Evolutionary conservation across 2,329 filamentous ascomycete species (phyloP).

Genomic region (Ophiostoma sp.): DNA sequence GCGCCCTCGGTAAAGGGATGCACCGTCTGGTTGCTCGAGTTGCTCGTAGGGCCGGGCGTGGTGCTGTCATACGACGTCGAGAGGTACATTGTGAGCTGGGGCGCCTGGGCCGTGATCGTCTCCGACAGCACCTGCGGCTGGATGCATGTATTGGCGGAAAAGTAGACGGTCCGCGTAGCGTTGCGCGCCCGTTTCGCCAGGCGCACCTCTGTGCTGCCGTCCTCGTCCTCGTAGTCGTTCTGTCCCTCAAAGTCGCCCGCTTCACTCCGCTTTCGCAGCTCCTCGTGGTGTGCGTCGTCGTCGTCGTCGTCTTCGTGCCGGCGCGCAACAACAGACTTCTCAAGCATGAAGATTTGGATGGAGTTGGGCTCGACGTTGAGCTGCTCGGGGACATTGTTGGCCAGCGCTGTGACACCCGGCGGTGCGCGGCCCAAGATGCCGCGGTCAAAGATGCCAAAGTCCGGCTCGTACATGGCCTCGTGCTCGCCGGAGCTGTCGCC

Average conservation of each 20-base stretch:
- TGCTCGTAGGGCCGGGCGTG: conserved; percentile 57
- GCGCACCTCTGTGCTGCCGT: conserved; percentile 22
- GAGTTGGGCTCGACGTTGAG: conserved; percentile 58
- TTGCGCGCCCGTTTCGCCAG: conserved; percentile 24
- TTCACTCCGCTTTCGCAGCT: conserved; percentile 6
- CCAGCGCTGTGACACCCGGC: conserved; percentile 43
- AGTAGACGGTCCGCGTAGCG: conserved; percentile 54
- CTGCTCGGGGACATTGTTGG: conserved; percentile 59
- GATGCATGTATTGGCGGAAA: conserved; percentile 80
- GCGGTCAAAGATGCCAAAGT: conserved; percentile 56
- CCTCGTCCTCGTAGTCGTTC: conserved; percentile 24
- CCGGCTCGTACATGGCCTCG: conserved; percentile 48
- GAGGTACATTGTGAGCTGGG: conserved; percentile 73
- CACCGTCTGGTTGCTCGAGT: conserved; percentile 41
- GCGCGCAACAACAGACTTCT: conserved; percentile 48
- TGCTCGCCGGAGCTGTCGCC: conserved; percentile 19
- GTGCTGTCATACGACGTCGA: conserved; percentile 61
- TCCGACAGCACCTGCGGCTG: conserved; percentile 57
- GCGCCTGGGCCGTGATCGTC: conserved; percentile 45
- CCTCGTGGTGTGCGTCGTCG: conserved; percentile 29
- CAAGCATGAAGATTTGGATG: conserved; percentile 60
- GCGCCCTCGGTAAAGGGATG: conserved; percentile 62
- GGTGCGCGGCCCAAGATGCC: conserved; percentile 59
- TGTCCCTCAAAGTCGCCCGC: conserved; percentile 21
- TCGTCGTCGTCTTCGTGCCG: conserved; percentile 29